These are phyloP conservation scores for Grigorovia yakushimaensis DNA, from an alignment of 805 yeast genomes.

Conservation along the genomic window DNA sequence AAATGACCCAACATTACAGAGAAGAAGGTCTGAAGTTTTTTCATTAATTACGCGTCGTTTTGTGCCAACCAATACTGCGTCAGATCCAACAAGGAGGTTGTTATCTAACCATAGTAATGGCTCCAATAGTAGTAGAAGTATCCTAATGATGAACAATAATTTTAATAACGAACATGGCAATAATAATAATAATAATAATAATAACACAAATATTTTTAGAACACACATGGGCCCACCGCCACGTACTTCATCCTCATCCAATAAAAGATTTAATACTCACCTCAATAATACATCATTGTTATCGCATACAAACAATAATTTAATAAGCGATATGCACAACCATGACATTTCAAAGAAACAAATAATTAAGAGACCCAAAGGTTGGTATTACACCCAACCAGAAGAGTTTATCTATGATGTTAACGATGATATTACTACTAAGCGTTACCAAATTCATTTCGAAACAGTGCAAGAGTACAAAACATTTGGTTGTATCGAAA, in stretches of 20 bases:
- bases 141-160: neutral
- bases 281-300: neutral
- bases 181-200: neutral
- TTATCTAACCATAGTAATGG: neutral
- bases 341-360: neutral
- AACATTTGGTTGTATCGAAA: slow-evolving; percentile 34
- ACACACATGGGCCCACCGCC: neutral
- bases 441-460: slow-evolving; percentile 21
- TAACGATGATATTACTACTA: slow-evolving; percentile 18
- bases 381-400: slow-evolving; percentile 16
- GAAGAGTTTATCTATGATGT: slow-evolving; percentile 21
- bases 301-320: neutral
- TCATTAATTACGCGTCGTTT: slow-evolving; percentile 11
- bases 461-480: slow-evolving; percentile 30
- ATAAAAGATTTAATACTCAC: neutral
- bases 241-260: neutral
- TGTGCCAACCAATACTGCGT: neutral
- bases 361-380: slow-evolving; percentile 3
- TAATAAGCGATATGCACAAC: neutral
- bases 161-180: neutral
- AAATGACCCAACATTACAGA: slow-evolving; percentile 22
- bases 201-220: neutral
- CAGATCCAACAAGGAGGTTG: neutral
- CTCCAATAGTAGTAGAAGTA: neutral
- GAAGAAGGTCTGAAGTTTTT: slow-evolving; percentile 26